Conservation (phyloP, 345 rosid genomes). For the Eucalyptus cladocalyx region DNA sequence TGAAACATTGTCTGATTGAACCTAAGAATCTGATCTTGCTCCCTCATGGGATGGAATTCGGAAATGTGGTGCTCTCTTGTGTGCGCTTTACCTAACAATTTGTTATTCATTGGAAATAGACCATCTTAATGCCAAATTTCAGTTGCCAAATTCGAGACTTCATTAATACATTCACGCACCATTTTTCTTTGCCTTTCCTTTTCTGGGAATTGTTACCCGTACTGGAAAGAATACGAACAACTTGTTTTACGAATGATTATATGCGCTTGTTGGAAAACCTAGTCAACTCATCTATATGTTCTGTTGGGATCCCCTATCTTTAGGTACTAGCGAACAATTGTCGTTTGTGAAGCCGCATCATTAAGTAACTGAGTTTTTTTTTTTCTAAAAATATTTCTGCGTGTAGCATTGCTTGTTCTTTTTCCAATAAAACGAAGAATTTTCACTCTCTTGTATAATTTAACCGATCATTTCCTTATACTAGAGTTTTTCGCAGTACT, state of each 20-base stretch:
- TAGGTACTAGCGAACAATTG: background rate
- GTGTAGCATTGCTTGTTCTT: background rate
- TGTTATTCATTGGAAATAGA: background rate
- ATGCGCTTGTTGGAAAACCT: background rate
- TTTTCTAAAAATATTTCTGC: background rate
- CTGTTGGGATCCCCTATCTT: background rate
- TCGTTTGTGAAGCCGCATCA: background rate
- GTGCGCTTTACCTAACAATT: background rate
- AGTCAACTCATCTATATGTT: background rate
- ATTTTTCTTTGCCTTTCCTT: background rate
- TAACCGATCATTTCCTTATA: background rate
- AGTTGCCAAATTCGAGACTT: background rate
- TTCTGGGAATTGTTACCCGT: background rate
- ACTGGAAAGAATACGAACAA: background rate
- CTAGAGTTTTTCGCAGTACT: rapidly evolving
- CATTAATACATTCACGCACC: background rate
- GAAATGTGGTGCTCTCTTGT: background rate
- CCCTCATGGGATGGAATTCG: background rate
- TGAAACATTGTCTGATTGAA: background rate
- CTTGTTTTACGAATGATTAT: background rate
- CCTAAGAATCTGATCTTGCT: background rate
- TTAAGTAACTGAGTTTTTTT: background rate
- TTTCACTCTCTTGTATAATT: background rate
- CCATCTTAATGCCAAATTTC: background rate
- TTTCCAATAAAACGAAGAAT: background rate